Evolutionary conservation across 352 stramenopile genomes (phyloP).

Genomic region (Globisporangium nagaii): DNA sequence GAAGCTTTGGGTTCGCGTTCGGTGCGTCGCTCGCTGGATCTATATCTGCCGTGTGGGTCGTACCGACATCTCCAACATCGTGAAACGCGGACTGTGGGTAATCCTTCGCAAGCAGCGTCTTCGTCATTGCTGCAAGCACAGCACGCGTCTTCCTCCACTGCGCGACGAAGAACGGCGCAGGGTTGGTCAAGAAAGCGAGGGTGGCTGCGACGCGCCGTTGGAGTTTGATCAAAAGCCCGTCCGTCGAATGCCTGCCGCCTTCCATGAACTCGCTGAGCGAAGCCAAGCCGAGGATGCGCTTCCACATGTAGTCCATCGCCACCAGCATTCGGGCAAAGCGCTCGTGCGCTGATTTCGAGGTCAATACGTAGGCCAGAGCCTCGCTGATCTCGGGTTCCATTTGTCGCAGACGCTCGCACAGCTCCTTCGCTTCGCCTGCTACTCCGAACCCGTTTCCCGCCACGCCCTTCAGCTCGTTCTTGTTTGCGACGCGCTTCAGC

Average conservation of each 20-base stretch:
- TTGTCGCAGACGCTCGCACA: constrained; percentile 18
- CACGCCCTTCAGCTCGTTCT: constrained; percentile 40
- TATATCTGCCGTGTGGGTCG: neutral
- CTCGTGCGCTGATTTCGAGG: constrained; percentile 9
- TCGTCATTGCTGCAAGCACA: neutral
- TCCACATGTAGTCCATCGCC: constrained; percentile 42
- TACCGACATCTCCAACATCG: neutral
- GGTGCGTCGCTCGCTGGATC: neutral
- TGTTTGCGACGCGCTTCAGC: constrained; percentile 32
- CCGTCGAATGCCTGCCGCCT: constrained; percentile 9
- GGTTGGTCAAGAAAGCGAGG: constrained; percentile 8
- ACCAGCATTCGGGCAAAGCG: constrained; percentile 24
- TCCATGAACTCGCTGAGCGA: constrained; percentile 26
- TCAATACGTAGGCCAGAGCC: constrained; percentile 18
- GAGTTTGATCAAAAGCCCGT: constrained; percentile 17
- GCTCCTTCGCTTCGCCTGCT: constrained; percentile 22
- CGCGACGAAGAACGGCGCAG: constrained; percentile 9
- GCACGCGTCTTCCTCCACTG: constrained; percentile 14
- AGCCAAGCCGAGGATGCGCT: constrained; percentile 17
- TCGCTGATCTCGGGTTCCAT: constrained; percentile 18
- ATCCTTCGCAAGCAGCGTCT: neutral
- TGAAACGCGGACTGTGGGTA: neutral
- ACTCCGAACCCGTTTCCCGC: constrained; percentile 29
- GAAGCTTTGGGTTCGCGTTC: neutral
- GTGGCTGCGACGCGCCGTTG: neutral